Conservation (phyloP, 371 early-diverging fungal genomes). For the Coemansia sp. region DNA sequence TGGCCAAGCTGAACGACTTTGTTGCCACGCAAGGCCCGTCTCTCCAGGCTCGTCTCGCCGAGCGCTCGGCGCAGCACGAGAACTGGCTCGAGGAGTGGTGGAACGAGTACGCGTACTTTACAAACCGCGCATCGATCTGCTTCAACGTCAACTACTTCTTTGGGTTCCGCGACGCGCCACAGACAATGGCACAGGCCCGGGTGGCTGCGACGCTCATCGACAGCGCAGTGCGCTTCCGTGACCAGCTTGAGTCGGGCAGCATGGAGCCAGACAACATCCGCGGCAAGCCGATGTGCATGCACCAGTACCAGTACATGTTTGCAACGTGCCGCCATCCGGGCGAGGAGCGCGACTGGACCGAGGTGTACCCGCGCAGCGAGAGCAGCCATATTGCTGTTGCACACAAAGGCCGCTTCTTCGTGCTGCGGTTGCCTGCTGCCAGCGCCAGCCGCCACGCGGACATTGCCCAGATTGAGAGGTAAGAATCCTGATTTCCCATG, state of each 20-base stretch:
- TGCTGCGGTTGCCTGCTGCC: constrained; percentile 28
- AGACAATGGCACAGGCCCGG: constrained; percentile 31
- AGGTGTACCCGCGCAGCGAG: constrained; percentile 36
- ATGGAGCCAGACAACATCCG: constrained; percentile 50
- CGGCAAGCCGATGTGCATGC: constrained; percentile 52
- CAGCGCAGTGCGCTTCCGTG: constrained; percentile 45
- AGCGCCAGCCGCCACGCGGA: constrained; percentile 10
- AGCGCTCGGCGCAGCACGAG: constrained; percentile 49
- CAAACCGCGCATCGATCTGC: constrained; percentile 53
- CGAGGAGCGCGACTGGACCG: constrained; percentile 45
- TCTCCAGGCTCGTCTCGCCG: constrained; percentile 80
- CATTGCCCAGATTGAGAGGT: constrained; percentile 37
- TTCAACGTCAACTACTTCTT: constrained; percentile 58
- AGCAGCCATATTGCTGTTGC: constrained; percentile 48
- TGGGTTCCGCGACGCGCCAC: constrained; percentile 46
- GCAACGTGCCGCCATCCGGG: constrained; percentile 53
- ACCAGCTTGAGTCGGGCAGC: constrained; percentile 27
- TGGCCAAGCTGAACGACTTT: constrained; percentile 62
- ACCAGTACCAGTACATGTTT: constrained; percentile 55
- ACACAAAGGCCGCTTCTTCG: constrained; percentile 51
- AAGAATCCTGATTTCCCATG: constrained; percentile 9
- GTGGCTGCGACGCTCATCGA: constrained; percentile 50
- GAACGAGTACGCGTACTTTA: constrained; percentile 56
- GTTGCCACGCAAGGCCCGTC: constrained; percentile 80
- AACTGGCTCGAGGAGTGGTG: constrained; percentile 55